Evolutionary conservation across 176 grass and related monocot genomes (phyloP).

Genomic region (Aegilops umbellulata): DNA sequence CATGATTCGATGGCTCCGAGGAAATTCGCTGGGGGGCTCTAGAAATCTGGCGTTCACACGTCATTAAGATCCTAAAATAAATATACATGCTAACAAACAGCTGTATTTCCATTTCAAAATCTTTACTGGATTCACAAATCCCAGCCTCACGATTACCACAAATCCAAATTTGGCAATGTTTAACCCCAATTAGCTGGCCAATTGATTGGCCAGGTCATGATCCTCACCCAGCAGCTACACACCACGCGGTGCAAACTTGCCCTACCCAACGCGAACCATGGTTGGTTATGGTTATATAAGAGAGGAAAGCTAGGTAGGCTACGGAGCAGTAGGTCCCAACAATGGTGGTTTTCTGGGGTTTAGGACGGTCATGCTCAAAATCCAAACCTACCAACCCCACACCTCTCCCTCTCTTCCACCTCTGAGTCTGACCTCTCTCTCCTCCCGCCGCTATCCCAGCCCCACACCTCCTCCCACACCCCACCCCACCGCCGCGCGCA

Average conservation of each 20-base stretch:
- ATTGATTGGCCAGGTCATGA: background rate
- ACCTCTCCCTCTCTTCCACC: slow-evolving; percentile 4
- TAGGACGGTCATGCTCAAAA: slow-evolving; percentile 25
- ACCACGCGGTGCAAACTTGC: background rate
- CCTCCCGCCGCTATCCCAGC: slow-evolving; percentile 42
- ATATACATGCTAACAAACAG: background rate
- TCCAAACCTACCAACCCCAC: slow-evolving; percentile 34
- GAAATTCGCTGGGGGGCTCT: too few species aligned
- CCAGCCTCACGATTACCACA: background rate
- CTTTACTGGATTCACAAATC: background rate
- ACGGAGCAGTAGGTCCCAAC: background rate
- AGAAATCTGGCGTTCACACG: too few species aligned
- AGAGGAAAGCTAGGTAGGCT: background rate
- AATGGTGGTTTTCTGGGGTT: slow-evolving; percentile 21
- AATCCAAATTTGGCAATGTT: background rate
- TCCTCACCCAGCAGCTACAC: background rate
- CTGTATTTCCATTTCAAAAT: background rate
- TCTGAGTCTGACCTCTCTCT: slow-evolving; percentile 31
- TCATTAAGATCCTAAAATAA: too few species aligned
- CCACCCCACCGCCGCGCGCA: slow-evolving; percentile 35
- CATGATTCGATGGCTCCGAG: too few species aligned
- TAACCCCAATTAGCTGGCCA: slow-evolving; percentile 2
- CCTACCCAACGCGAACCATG: background rate
- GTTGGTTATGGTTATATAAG: background rate
- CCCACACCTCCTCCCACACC: slow-evolving; percentile 31